Evolutionary conservation across 1,284 basidiomycete genomes (phyloP).

Genomic region (Pseudomicrostroma phylloplanum): DNA sequence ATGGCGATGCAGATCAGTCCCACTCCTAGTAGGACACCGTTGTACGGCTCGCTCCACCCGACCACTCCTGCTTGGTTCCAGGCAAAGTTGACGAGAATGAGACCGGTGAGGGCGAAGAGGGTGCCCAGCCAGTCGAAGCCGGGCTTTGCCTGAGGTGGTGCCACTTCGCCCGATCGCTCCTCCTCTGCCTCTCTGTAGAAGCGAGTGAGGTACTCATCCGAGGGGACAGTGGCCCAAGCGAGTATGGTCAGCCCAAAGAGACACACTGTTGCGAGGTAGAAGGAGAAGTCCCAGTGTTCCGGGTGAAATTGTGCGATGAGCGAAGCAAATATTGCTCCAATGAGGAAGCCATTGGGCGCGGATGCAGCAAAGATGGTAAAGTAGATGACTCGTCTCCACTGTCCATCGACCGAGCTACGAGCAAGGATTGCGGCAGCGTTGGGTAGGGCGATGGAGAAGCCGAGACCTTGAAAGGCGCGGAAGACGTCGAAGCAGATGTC

Average conservation of each 20-base stretch:
- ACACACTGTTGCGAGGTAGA: slow-evolving; percentile 29
- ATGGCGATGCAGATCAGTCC: slow-evolving; percentile 22
- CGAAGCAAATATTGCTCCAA: slow-evolving; percentile 26
- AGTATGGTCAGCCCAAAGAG: slow-evolving; percentile 16
- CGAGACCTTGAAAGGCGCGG: slow-evolving; percentile 34
- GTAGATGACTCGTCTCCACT: slow-evolving; percentile 15
- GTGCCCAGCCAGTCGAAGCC: slow-evolving; percentile 24
- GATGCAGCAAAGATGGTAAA: slow-evolving; percentile 32
- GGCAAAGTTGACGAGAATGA: slow-evolving; percentile 35
- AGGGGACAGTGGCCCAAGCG: slow-evolving; percentile 22
- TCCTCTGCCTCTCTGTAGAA: slow-evolving; percentile 18
- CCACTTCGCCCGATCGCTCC: slow-evolving; percentile 2
- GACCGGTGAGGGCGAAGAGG: slow-evolving; percentile 24
- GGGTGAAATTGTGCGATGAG: slow-evolving; percentile 17
- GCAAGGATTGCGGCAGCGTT: slow-evolving; percentile 34
- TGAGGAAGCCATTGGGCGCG: slow-evolving; percentile 34
- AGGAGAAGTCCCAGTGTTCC: slow-evolving; percentile 30
- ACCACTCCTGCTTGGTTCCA: slow-evolving; percentile 36
- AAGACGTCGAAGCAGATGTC: slow-evolving; percentile 35
- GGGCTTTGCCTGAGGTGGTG: background rate
- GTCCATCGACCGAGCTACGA: slow-evolving; percentile 20
- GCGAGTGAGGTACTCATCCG: slow-evolving; percentile 21
- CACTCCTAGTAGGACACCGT: slow-evolving; percentile 32
- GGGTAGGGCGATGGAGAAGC: slow-evolving; percentile 29
- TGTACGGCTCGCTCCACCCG: slow-evolving; percentile 33